Evolutionary conservation across 2,329 filamentous ascomycete genomes (phyloP).

Genomic region (Neoscytalidium dimidiatum): DNA sequence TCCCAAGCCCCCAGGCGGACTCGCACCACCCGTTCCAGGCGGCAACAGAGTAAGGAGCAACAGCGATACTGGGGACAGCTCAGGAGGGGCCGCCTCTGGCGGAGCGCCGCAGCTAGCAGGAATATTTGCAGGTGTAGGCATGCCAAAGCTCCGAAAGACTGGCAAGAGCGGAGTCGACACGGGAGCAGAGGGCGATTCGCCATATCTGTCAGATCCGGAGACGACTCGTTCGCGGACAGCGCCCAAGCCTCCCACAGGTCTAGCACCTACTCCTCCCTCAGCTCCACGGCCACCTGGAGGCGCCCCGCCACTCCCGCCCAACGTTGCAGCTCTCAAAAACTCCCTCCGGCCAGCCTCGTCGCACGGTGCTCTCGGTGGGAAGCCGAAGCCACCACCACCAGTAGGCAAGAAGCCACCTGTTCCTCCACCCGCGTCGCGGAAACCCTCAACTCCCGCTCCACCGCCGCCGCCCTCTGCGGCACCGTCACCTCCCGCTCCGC

Average conservation of each 20-base stretch:
- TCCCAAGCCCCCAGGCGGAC: conserved; percentile 59
- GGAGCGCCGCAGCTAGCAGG: conserved; percentile 76
- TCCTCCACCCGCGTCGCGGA: conserved; percentile 58
- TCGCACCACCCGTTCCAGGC: conserved; percentile 69
- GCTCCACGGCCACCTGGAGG: conserved; percentile 50
- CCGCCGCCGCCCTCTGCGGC: conserved; percentile 43
- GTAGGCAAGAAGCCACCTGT: conserved; percentile 72
- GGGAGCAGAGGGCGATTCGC: conserved; percentile 63
- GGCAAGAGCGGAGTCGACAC: conserved; percentile 60
- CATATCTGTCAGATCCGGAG: conserved; percentile 82
- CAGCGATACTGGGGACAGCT: conserved; percentile 51
- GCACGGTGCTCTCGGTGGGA: conserved; percentile 50
- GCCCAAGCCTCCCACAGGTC: conserved; percentile 44
- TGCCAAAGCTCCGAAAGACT: conserved; percentile 90
- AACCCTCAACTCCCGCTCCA: conserved; percentile 55
- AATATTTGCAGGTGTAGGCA: conserved; percentile 80
- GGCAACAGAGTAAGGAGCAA: conserved; percentile 75
- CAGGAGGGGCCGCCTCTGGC: conserved; percentile 28
- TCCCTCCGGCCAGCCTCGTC: conserved; percentile 54
- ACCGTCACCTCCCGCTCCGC: conserved; percentile 50
- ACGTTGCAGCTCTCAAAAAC: conserved; percentile 53
- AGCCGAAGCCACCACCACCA: conserved; percentile 72
- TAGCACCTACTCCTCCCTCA: conserved; percentile 52
- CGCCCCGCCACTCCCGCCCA: conserved; percentile 57
- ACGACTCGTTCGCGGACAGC: conserved; percentile 54